These are phyloP conservation scores for Ophioceras dolichostomum DNA, from an alignment of 2,329 filamentous ascomycete species.

Conservation along the genomic window DNA sequence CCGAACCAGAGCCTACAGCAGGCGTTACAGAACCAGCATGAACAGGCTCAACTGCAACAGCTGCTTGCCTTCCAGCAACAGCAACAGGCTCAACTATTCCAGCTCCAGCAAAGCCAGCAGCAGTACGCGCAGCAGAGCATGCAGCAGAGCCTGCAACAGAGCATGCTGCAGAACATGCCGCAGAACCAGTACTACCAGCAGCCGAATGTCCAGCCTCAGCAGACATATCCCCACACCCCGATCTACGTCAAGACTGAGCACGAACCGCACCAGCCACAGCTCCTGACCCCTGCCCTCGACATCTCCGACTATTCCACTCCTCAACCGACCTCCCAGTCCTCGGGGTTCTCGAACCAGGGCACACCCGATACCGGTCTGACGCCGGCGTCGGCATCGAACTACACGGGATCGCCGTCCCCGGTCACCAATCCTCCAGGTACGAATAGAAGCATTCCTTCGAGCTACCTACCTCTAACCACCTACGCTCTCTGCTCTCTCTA, in stretches of 20 bases:
- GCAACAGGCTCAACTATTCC: constrained; percentile 1
- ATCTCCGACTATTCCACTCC: constrained; percentile 30
- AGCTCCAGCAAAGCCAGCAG: neutral
- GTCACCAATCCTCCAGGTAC: too few species aligned
- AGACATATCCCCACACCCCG: constrained; percentile 1
- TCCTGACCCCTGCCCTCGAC: constrained; percentile 10
- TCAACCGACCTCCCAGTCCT: constrained; percentile 21
- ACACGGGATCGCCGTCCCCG: too few species aligned
- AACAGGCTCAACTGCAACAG: neutral
- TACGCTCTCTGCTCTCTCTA: too few species aligned
- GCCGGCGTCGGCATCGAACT: too few species aligned
- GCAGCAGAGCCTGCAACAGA: constrained; percentile 2
- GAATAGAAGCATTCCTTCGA: too few species aligned
- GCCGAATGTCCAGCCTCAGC: neutral
- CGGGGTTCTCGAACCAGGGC: constrained; percentile 25
- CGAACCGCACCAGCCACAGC: constrained; percentile 6
- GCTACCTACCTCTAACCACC: too few species aligned
- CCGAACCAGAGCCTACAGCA: constrained; percentile 1
- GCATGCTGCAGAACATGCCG: neutral
- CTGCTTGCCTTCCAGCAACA: neutral
- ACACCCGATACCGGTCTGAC: constrained; percentile 15
- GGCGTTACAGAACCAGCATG: neutral
- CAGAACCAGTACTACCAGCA: neutral
- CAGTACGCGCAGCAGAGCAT: constrained; percentile 1
- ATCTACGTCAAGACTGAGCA: constrained; percentile 5